phyloP scores from a whole-genome alignment of 2,329 filamentous ascomycete species.

The Aspergillus amoenus region DNA sequence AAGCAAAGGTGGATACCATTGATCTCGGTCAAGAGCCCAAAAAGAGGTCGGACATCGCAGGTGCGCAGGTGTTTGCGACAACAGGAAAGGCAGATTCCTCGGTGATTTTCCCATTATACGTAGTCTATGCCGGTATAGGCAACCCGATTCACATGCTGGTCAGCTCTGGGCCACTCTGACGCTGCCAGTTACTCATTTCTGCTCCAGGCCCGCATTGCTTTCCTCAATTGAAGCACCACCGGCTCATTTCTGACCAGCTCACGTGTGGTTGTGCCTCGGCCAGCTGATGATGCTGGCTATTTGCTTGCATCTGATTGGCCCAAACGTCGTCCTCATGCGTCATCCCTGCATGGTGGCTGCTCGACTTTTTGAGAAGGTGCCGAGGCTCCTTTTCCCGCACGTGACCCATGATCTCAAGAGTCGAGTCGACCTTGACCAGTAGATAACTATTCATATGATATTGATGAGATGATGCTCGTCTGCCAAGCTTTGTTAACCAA shows the following conservation, averaged over 20 bases:
- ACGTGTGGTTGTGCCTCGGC: constrained; percentile 10
- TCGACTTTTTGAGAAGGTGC: constrained; percentile 16
- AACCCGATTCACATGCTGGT: constrained; percentile 5
- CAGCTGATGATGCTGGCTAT: constrained; percentile 8
- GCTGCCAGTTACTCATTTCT: background rate
- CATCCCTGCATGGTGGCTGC: constrained; percentile 8
- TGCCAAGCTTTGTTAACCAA: too few relatives aligned
- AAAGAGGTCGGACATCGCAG: background rate
- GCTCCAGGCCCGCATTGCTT: background rate
- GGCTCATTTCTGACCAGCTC: constrained; percentile 1
- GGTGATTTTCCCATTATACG: constrained; percentile 1
- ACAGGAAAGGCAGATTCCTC: background rate
- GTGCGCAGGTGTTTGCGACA: background rate
- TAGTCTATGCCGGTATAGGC: background rate
- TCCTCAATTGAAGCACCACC: background rate
- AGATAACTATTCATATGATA: background rate
- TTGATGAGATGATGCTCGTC: background rate
- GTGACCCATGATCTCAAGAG: constrained; percentile 10
- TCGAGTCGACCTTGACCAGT: background rate
- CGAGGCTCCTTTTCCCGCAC: constrained; percentile 16
- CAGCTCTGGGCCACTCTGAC: background rate
- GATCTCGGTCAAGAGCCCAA: constrained; percentile 7
- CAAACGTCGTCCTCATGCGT: constrained; percentile 7
- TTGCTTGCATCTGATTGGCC: constrained; percentile 18
- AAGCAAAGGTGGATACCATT: constrained; percentile 2